Evolutionary conservation across 352 stramenopile genomes (phyloP).

Genomic region (Pythium biforme): DNA sequence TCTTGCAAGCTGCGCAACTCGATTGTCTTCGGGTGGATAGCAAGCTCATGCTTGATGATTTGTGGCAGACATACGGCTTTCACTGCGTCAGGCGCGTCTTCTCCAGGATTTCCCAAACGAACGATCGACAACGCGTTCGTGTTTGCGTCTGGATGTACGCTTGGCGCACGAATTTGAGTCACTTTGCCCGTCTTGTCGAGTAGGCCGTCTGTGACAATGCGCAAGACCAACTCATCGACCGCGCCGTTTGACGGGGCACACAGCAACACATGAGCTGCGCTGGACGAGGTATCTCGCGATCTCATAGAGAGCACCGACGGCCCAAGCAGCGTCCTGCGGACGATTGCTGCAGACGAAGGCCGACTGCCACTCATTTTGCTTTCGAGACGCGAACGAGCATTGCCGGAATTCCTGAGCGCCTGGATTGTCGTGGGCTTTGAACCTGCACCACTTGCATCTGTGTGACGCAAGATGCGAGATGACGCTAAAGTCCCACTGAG

Average conservation of each 20-base stretch:
- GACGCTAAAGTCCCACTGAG: constrained; percentile 46
- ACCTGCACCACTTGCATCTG: constrained; percentile 27
- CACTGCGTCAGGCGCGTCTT: constrained; percentile 70
- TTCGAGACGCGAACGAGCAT: constrained; percentile 62
- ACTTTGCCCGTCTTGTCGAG: constrained; percentile 54
- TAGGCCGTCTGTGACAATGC: constrained; percentile 82
- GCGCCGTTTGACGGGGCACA: constrained; percentile 90
- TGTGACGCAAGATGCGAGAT: constrained; percentile 63
- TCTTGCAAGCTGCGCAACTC: constrained; percentile 62
- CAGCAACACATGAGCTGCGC: constrained; percentile 73
- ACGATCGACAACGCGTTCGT: constrained; percentile 70
- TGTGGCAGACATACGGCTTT: constrained; percentile 76
- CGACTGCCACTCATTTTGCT: constrained; percentile 46
- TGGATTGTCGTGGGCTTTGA: constrained; percentile 60
- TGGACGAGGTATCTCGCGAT: constrained; percentile 24
- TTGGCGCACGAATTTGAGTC: constrained; percentile 62
- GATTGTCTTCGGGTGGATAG: constrained; percentile 79
- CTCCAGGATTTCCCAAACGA: constrained; percentile 71
- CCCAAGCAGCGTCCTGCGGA: constrained; percentile 50
- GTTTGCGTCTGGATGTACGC: constrained; percentile 54
- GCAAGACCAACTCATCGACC: constrained; percentile 88
- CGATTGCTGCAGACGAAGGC: constrained; percentile 29
- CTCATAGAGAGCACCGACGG: constrained; percentile 23
- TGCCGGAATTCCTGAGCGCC: constrained; percentile 52
- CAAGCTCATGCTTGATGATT: constrained; percentile 80